phyloP scores from a whole-genome alignment of 441 rosid genomes.

The Biscutella laevigata region DNA sequence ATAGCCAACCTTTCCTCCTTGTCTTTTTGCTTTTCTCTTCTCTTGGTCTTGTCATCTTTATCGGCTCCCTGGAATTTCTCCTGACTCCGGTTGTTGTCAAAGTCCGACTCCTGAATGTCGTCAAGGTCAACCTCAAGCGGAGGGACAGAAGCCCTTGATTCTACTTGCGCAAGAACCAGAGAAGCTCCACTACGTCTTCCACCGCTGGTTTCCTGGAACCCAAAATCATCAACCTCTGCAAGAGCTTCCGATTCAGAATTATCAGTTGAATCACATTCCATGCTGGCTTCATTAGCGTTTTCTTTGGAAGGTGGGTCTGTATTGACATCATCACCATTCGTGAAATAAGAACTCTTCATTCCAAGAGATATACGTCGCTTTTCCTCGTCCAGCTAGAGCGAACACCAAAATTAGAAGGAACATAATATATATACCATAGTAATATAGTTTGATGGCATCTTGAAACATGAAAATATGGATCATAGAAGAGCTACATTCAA shows the following conservation, averaged over 20 bases:
- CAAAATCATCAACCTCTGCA: conserved; percentile 25
- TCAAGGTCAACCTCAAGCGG: conserved; percentile 75
- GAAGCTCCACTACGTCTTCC: conserved; percentile 37
- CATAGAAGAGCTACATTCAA: not conserved
- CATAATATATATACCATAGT: not conserved
- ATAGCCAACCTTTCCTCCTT: conserved; percentile 66
- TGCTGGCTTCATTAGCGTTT: conserved; percentile 36
- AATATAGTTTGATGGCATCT: not conserved
- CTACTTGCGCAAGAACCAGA: conserved; percentile 48
- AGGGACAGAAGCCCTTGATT: conserved; percentile 73
- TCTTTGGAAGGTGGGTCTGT: conserved; percentile 27
- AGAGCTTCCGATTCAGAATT: conserved; percentile 17
- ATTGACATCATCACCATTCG: conserved; percentile 22
- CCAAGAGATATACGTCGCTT: conserved; percentile 82
- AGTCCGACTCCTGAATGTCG: conserved; percentile 46
- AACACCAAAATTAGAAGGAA: conserved; percentile 11
- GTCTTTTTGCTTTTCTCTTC: conserved; percentile 48
- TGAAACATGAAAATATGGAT: not conserved
- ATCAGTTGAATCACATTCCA: conserved; percentile 32
- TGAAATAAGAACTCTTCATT: conserved; percentile 60
- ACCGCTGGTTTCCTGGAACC: conserved; percentile 23
- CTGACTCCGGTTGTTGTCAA: conserved; percentile 33
- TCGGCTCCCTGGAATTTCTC: conserved; percentile 24
- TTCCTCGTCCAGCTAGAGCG: conserved; percentile 66
- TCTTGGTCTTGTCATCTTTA: conserved; percentile 43